These are phyloP conservation scores for Neckera pumila DNA, from an alignment of 225 moss, liverwort and hornwort species.

Conservation along the genomic window DNA sequence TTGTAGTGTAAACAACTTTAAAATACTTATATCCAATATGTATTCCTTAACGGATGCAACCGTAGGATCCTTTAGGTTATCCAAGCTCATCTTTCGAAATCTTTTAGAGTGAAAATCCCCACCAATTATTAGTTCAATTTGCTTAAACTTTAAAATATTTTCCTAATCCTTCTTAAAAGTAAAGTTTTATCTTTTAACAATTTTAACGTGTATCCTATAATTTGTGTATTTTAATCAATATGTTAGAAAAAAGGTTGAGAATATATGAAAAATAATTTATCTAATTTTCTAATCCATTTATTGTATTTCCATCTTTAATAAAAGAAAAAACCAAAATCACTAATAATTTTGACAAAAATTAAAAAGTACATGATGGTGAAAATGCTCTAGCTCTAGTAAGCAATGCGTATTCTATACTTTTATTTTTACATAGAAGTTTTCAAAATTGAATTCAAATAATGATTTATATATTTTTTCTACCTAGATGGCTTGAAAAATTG, in stretches of 20 bases:
- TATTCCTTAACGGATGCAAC: accelerated
- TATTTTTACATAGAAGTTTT: neutral
- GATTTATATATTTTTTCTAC: neutral
- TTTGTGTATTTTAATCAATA: neutral
- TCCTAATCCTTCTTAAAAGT: too few species aligned
- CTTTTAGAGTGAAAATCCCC: neutral
- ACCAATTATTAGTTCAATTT: neutral
- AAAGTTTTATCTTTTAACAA: neutral
- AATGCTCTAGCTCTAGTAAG: too few species aligned
- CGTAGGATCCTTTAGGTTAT: neutral
- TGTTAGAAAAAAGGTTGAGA: neutral
- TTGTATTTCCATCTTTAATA: neutral
- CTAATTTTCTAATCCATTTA: neutral
- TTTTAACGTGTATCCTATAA: neutral
- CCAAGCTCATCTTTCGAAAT: neutral
- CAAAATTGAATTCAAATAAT: neutral
- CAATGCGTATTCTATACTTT: neutral
- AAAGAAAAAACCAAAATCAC: too few species aligned
- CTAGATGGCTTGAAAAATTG: neutral
- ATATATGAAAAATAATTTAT: neutral
- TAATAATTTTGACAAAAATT: too few species aligned
- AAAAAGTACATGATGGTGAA: too few species aligned
- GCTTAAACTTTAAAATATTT: neutral
- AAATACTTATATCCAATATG: too few species aligned
- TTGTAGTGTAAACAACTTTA: too few species aligned